Evolutionary conservation across 257 asterid genomes (phyloP).

Genomic region (Salvia splendens): DNA sequence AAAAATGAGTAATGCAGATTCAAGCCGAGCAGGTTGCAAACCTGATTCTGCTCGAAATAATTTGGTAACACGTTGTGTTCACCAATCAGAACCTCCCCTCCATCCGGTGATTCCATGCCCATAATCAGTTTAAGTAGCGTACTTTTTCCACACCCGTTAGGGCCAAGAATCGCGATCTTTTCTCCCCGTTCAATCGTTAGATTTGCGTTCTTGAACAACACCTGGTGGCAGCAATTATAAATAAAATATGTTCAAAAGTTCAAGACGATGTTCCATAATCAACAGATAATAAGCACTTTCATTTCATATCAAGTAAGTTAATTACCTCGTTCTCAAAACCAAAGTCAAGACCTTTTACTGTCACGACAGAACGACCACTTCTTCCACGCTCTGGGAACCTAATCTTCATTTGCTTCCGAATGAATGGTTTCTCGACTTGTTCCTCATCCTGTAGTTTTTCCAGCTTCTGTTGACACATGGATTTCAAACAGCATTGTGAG

Average conservation of each 20-base stretch:
- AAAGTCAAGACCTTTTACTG: constrained; percentile 70
- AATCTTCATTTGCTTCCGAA: constrained; percentile 97
- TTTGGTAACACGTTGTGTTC: constrained; percentile 92
- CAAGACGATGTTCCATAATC: neutral
- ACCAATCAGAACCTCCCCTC: constrained; percentile 81
- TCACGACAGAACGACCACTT: constrained; percentile 78
- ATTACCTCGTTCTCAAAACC: constrained; percentile 79
- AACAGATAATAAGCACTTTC: neutral
- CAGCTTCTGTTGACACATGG: constrained; percentile 68
- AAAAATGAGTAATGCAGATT: neutral
- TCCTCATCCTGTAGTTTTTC: constrained; percentile 89
- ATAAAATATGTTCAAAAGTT: neutral
- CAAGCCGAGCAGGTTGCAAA: constrained; percentile 28
- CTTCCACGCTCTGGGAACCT: constrained; percentile 96
- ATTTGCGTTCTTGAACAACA: constrained; percentile 76
- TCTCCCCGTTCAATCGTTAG: constrained; percentile 87
- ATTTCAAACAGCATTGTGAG: constrained; percentile 10
- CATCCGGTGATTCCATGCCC: constrained; percentile 70
- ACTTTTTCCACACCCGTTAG: constrained; percentile 99
- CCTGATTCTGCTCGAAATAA: constrained; percentile 99
- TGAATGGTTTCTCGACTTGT: constrained; percentile 95
- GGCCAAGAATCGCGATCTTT: constrained; percentile 96
- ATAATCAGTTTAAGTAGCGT: constrained; percentile 87
- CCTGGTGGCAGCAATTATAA: constrained; percentile 45
- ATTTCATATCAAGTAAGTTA: constrained; percentile 14